Base-by-base conservation (phyloP, 2,329 filamentous ascomycete species). In the Verticillium nubilum region DNA sequence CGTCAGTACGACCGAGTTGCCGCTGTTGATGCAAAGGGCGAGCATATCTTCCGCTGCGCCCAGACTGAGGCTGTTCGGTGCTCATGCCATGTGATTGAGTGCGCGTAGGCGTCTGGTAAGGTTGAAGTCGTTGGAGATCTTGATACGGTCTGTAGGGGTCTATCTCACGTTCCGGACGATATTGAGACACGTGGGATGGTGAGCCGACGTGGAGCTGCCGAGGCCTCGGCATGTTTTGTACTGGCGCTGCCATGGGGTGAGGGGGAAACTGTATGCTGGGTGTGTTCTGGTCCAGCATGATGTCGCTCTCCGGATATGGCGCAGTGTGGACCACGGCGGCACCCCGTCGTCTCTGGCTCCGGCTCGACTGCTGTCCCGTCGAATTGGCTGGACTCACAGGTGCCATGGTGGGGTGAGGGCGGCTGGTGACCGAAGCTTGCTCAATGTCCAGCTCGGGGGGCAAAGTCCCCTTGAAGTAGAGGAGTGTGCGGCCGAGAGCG, bases 381-480 rank as follows among this genome's bases (percentile, higher is more conserved):
- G 42, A 50, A 19, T 19, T 15, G 19, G n/a, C 3, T 10, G 19
- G n/a, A 19, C 42, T 50, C 19, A 23, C n/a, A 10, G 54, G 54
- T 12, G 54, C 54, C 54, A 56, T 56, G 13, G 54, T 56, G 13
- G 54, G 54, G 28, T 56, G 54, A 4, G 47, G 13, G 5, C 27
- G 26, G 35, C 54, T 56, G 9, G 27, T 15, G 7, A 26, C 25
- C 35, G 54, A 56, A 15, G 5, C 42, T 52, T 57, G 25, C 19
- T 57, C 56, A 1, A 31, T 26, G 9, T 35, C 52, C 28, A 12
- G 15, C 37, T 47, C 35, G 28, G 52, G 27, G n/a, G 52, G 52
- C n/a, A 57, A n/a, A 27, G 50, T 19, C 9, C 60, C 58, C 37
- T 47, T 54, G 35, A 50, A 58, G 56, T 61, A 63, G 9, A 56